These are phyloP conservation scores for Trypanosoma cruzi DNA, from an alignment of 208 protist genomes.

Conservation along the genomic window DNA sequence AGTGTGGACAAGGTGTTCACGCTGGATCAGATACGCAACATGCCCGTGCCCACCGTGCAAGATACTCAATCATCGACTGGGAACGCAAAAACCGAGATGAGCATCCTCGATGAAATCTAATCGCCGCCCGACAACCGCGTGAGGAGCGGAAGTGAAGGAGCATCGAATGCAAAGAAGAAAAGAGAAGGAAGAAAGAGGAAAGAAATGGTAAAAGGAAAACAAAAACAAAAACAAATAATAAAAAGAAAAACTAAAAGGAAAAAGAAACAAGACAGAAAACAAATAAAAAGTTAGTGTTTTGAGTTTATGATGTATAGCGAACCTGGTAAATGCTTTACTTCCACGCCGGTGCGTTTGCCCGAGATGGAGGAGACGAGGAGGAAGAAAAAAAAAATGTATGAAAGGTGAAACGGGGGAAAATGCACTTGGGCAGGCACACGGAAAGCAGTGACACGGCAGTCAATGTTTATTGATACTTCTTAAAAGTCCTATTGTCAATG, in stretches of 20 bases:
- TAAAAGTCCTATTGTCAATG: no score
- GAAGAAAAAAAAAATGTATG: no score
- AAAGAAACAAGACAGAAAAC: no score
- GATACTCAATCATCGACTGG: neutral
- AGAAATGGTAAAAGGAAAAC: conserved; percentile 4
- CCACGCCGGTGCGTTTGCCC: neutral
- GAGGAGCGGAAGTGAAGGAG: neutral
- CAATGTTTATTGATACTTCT: no score
- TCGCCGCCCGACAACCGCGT: no score
- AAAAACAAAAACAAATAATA: conserved; percentile 7
- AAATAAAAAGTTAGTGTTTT: no score
- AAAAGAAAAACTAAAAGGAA: no score
- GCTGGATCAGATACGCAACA: conserved; percentile 46
- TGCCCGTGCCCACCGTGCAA: conserved; percentile 38
- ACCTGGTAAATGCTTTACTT: neutral
- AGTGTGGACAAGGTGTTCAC: conserved; percentile 49
- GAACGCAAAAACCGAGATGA: neutral
- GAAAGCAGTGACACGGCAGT: no score
- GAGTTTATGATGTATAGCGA: neutral
- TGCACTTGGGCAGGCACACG: no score
- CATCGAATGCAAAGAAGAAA: conserved; percentile 7
- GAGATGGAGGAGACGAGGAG: neutral
- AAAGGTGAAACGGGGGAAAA: no score
- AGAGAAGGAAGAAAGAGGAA: conserved; percentile 9
- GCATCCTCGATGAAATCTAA: neutral